phyloP scores from a whole-genome alignment of 202 grass and related monocot genomes.

The Hordeum pubiflorum region DNA sequence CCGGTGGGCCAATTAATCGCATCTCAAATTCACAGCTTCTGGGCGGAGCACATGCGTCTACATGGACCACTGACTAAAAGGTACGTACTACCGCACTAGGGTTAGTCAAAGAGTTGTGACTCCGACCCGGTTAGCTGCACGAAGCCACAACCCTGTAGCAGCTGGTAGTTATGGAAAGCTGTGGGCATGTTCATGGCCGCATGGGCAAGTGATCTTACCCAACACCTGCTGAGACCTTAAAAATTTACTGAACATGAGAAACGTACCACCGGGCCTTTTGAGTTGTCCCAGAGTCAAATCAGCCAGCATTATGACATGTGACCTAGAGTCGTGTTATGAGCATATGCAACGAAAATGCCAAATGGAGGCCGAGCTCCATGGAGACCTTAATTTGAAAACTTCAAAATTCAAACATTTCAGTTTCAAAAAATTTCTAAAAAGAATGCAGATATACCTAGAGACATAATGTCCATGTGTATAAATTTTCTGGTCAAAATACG shows the following conservation, averaged over 20 bases:
- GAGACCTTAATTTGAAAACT: no score
- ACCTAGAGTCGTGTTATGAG: no score
- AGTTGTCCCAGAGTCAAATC: constrained; percentile 1
- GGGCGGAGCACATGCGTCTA: constrained; percentile 7
- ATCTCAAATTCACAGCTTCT: background rate
- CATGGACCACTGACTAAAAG: constrained; percentile 30
- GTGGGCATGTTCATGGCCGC: background rate
- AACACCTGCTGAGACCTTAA: background rate
- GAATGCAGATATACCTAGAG: no score
- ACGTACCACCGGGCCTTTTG: background rate
- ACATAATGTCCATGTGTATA: no score
- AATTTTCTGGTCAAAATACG: no score
- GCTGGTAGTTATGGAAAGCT: background rate
- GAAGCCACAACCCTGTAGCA: constrained; percentile 14
- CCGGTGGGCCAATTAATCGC: background rate
- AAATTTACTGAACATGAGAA: background rate
- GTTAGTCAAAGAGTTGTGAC: constrained; percentile 1
- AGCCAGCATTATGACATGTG: background rate
- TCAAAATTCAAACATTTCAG: no score
- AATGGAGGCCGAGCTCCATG: no score
- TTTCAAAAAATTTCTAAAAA: no score
- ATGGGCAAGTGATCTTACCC: constrained; percentile 6
- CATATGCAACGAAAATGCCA: no score
- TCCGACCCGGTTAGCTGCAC: background rate
- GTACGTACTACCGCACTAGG: background rate